Evolutionary conservation across 139 green algal species (phyloP).

Genomic region (Closterium sp.): DNA sequence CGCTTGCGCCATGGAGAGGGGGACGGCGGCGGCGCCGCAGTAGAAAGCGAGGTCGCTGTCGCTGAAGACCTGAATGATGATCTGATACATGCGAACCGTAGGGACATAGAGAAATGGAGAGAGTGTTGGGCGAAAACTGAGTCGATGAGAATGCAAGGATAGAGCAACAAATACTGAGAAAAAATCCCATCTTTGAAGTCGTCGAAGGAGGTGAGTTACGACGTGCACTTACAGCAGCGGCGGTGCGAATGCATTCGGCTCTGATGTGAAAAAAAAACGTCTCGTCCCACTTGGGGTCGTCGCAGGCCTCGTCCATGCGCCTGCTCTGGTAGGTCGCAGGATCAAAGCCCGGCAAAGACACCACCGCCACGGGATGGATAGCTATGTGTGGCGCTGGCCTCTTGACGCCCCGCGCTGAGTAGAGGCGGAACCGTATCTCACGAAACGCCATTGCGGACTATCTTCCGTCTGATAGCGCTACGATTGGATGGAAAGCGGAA

Average conservation of each 20-base stretch:
- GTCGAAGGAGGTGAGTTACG: neutral
- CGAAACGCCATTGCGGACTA: neutral
- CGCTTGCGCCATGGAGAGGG: neutral
- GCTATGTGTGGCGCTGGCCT: neutral
- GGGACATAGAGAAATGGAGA: no score
- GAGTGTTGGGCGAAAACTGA: no score
- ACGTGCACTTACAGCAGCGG: neutral
- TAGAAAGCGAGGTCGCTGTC: neutral
- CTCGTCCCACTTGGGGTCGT: neutral
- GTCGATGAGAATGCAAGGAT: no score
- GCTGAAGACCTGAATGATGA: neutral
- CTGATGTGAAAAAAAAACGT: neutral
- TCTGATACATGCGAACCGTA: no score
- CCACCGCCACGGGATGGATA: neutral
- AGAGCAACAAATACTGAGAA: no score
- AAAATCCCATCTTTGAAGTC: no score
- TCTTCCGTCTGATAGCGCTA: neutral
- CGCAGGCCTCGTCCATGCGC: neutral
- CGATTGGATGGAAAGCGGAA: no score
- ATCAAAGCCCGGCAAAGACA: neutral
- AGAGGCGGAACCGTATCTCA: neutral
- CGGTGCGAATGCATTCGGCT: neutral
- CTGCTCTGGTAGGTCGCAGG: neutral
- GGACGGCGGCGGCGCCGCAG: neutral
- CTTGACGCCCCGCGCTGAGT: neutral